A percentile compares a stretch with the other conserved stretches of the same genome.
These are phyloP conservation scores for Calonectria pseudoturangicola DNA, from an alignment of 2,329 filamentous ascomycete genomes.

Conservation along the genomic window DNA sequence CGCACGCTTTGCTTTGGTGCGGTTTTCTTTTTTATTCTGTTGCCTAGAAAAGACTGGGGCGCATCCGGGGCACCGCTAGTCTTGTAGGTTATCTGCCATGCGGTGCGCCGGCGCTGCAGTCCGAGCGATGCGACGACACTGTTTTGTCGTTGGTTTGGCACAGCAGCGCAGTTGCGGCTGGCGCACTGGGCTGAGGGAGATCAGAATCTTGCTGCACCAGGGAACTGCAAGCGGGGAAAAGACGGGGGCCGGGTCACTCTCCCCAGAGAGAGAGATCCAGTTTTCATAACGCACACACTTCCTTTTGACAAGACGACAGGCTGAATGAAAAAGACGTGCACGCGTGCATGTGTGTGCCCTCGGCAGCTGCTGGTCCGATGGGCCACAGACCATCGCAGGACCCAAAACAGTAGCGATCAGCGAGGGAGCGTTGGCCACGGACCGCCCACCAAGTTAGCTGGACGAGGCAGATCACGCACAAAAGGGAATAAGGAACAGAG, in stretches of 20 bases:
- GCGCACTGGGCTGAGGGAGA: slow-evolving; percentile 11
- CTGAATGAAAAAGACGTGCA: not conserved
- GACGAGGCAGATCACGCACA: not conserved
- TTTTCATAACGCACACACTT: slow-evolving; percentile 11
- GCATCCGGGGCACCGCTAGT: slow-evolving; percentile 12
- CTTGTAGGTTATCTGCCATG: slow-evolving; percentile 26
- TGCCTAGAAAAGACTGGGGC: slow-evolving; percentile 42
- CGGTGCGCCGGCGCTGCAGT: slow-evolving; percentile 1
- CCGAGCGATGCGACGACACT: slow-evolving; percentile 6
- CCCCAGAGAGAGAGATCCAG: not conserved
- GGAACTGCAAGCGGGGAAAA: slow-evolving; percentile 24
- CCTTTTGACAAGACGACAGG: slow-evolving; percentile 2
- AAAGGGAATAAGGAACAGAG: not conserved
- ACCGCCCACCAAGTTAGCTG: not conserved
- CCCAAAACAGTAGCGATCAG: slow-evolving; percentile 19
- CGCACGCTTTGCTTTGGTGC: too few relatives aligned
- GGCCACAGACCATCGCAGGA: not conserved
- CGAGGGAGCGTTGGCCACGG: slow-evolving; percentile 13
- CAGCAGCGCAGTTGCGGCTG: not conserved
- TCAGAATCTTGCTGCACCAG: slow-evolving; percentile 13
- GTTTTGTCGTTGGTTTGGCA: not conserved
- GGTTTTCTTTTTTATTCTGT: slow-evolving; percentile 39
- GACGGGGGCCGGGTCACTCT: not conserved
- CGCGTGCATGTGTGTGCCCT: not conserved
- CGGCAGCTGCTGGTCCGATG: not conserved